A percentile compares a stretch with the other conserved stretches of the same genome.
These are phyloP conservation scores for Plasmodium fragile DNA, from an alignment of 169 alveolate species.

Conservation along the genomic window DNA sequence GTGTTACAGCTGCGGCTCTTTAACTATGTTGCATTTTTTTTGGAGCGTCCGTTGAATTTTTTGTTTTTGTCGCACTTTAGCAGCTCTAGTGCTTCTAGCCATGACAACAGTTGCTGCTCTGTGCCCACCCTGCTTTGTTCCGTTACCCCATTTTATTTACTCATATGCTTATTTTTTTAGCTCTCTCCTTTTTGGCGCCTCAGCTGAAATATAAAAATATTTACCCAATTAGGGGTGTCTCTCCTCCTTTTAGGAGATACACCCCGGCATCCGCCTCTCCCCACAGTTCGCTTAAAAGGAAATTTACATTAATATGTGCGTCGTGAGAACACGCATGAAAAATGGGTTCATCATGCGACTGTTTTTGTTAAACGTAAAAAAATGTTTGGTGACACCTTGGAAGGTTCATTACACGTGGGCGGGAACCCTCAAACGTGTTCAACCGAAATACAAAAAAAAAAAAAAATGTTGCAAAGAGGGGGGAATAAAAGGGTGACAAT, in stretches of 20 bases:
- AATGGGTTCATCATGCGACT: neutral
- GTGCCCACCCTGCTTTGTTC: neutral
- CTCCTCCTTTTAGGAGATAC: neutral
- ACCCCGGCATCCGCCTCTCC: neutral
- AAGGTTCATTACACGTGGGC: neutral
- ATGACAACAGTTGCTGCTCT: neutral
- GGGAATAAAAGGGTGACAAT: neutral
- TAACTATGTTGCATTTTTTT: neutral
- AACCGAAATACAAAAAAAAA: slow-evolving; percentile 22
- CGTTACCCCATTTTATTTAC: neutral
- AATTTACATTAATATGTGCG: neutral
- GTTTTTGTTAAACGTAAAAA: neutral
- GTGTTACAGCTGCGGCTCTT: neutral
- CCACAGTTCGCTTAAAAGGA: neutral
- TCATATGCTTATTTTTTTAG: slow-evolving; percentile 29
- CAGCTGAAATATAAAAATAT: slow-evolving; percentile 60
- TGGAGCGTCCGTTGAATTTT: neutral
- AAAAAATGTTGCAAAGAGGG: slow-evolving; percentile 20
- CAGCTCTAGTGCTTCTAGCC: neutral
- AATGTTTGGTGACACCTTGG: neutral
- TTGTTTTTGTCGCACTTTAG: neutral
- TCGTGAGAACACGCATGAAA: neutral
- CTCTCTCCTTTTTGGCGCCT: neutral
- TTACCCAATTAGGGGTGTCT: slow-evolving; percentile 11
- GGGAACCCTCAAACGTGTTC: neutral